Conservation (phyloP, 164 flowering plant genomes). For the Magnolia changhungtana region DNA sequence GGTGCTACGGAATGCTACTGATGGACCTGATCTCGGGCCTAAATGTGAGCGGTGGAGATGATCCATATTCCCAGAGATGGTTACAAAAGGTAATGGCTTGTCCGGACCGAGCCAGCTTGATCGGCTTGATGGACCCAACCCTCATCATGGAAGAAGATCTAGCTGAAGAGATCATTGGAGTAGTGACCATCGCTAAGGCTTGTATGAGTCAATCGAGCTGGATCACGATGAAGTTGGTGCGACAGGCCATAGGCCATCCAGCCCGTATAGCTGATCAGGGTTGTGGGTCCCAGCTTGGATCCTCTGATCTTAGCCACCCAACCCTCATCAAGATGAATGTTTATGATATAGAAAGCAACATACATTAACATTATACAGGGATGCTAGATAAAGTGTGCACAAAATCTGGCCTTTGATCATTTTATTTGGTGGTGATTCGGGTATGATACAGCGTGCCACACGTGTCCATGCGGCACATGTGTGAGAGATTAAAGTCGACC, state of each 20-base stretch:
- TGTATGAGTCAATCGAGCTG: slow-evolving; percentile 2
- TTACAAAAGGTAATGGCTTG: slow-evolving; percentile 3
- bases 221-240: slow-evolving; percentile 5
- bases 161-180: slow-evolving; percentile 1
- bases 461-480: no score
- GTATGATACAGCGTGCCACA: no score
- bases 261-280: background rate
- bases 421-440: no score
- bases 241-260: slow-evolving; percentile 7
- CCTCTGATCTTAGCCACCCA: background rate
- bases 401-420: no score
- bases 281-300: background rate
- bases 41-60: background rate
- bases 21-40: slow-evolving; percentile 15
- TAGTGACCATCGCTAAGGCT: background rate
- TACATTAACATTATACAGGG: no score
- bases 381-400: no score
- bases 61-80: slow-evolving; percentile 2
- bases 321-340: background rate
- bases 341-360: background rate
- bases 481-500: no score
- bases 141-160: slow-evolving; percentile 10
- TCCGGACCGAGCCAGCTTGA: background rate
- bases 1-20: slow-evolving; percentile 4
- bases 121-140: slow-evolving; percentile 8